phyloP scores from a whole-genome alignment of 345 rosid genomes.

The Cardiospermum halicacabum region DNA sequence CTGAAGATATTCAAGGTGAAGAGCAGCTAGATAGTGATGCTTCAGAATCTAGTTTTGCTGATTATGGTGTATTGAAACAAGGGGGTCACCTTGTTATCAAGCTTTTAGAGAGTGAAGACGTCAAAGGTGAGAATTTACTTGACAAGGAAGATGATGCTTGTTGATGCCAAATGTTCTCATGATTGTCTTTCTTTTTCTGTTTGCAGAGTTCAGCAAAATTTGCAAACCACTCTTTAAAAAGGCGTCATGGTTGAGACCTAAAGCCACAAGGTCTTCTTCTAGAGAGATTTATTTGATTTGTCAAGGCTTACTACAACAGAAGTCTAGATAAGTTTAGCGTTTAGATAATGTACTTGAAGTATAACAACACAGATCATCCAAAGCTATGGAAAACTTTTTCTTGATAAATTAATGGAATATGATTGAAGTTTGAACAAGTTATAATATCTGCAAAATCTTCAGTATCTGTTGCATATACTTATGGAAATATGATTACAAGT shows the following conservation, averaged over 20 bases:
- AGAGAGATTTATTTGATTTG: conserved; percentile 90
- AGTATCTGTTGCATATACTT: too few relatives aligned
- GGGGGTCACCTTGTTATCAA: conserved; percentile 86
- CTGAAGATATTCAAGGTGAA: conserved; percentile 18
- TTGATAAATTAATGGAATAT: too few relatives aligned
- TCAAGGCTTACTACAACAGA: conserved; percentile 52
- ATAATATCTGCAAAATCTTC: too few relatives aligned
- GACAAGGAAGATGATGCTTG: background rate
- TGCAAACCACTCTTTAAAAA: conserved; percentile 80
- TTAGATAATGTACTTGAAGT: background rate
- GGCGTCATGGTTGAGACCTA: conserved; percentile 90
- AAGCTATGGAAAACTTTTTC: too few relatives aligned
- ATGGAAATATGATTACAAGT: too few relatives aligned
- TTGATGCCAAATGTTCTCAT: background rate
- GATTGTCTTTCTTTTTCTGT: conserved; percentile 6
- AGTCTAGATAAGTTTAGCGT: conserved; percentile 14
- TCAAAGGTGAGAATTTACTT: conserved; percentile 44
- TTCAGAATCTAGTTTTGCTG: conserved; percentile 20
- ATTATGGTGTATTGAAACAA: conserved; percentile 46
- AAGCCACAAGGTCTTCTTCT: conserved; percentile 90
- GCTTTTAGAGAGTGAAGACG: conserved; percentile 89
- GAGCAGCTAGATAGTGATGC: conserved; percentile 9
- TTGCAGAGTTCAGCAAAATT: conserved; percentile 57
- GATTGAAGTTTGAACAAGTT: too few relatives aligned
- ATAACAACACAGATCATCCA: too few relatives aligned